These are phyloP conservation scores for Mercurialis annua DNA, from an alignment of 345 rosid species.

Conservation along the genomic window DNA sequence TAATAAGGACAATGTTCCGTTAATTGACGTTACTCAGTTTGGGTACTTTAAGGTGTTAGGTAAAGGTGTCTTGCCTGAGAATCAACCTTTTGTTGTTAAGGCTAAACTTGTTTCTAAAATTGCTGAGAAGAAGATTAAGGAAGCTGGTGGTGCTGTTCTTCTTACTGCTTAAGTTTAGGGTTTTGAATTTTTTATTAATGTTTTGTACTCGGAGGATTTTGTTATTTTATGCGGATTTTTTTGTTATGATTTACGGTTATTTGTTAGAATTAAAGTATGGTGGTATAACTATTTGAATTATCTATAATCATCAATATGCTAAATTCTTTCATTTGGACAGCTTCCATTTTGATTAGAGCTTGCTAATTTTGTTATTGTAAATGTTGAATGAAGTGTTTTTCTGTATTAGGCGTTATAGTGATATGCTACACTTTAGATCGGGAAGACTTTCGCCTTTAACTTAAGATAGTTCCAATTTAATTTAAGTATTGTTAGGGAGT, in stretches of 20 bases:
- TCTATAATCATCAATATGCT: neutral
- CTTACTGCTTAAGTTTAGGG: conserved; percentile 24
- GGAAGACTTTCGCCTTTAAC: too few species aligned
- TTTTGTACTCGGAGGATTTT: neutral
- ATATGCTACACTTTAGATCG: too few species aligned
- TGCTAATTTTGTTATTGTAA: too few species aligned
- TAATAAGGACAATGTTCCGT: conserved; percentile 17
- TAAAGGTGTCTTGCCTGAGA: conserved; percentile 25
- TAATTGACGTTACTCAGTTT: conserved; percentile 27
- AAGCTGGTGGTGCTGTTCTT: conserved; percentile 29
- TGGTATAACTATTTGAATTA: neutral
- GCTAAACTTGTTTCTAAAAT: conserved; percentile 28
- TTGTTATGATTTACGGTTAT: neutral
- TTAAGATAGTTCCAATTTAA: too few species aligned
- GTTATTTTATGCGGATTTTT: neutral
- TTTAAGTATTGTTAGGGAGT: too few species aligned
- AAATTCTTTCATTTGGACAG: neutral
- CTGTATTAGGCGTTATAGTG: too few species aligned
- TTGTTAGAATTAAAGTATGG: neutral
- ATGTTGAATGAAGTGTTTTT: too few species aligned
- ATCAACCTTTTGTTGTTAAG: conserved; percentile 27
- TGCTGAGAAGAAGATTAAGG: conserved; percentile 34
- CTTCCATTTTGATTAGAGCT: too few species aligned
- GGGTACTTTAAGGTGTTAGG: conserved; percentile 33
- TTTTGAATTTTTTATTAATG: neutral